Base-by-base conservation (phyloP, 2,329 filamentous ascomycete genomes). In the Ophiostoma triangulosporum region DNA sequence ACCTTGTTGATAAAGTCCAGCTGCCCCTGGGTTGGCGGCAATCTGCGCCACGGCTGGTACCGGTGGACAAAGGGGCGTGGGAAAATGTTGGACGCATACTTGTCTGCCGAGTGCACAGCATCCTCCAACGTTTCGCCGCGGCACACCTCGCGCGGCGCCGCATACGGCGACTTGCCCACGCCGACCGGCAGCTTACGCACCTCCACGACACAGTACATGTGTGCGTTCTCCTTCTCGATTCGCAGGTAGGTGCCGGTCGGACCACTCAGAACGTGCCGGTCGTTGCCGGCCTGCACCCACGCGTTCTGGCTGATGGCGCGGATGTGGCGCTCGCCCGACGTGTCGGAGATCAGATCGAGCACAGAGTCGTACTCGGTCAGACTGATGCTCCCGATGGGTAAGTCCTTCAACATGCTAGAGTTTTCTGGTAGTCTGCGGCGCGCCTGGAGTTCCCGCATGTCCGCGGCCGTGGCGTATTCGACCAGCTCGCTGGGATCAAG, bases 311-410 rank as follows among this genome's bases (percentile, higher is more conserved):
- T 95, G 20, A 94, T 72, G 15, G 76, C 72, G 45, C 88, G 81
- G 57, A 97, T 89, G 62, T 90, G 84, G 45, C 75, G 74, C 62
- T 97, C 91, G 27, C 79, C 80, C 3, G 82, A 84, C 1, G 82
- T 84, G 64, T 97, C 91, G 45, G 83, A 77, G 33, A 98, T 84
- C 14, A 98, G 76, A 62, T 97, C 93, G 59, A 89, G 83, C n/a
- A 98, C 82, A 2, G 85, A 91, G 55, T 86, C 85, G 65, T 97
- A 98, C 61, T 95, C 88, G 7, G 87, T 91, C 62, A 97, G 95
- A 0, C 80, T 84, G 29, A 96, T 70, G 20, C 73, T 76, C 4
- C 64, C 65, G 24, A 64, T 57, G n/a, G 32, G 43, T 32, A 45
- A n/a, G n/a, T n/a, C n/a, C n/a, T n/a, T n/a, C n/a, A n/a, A n/a